phyloP scores from a whole-genome alignment of 176 grass and related monocot species.

The Aegilops speltoides region DNA sequence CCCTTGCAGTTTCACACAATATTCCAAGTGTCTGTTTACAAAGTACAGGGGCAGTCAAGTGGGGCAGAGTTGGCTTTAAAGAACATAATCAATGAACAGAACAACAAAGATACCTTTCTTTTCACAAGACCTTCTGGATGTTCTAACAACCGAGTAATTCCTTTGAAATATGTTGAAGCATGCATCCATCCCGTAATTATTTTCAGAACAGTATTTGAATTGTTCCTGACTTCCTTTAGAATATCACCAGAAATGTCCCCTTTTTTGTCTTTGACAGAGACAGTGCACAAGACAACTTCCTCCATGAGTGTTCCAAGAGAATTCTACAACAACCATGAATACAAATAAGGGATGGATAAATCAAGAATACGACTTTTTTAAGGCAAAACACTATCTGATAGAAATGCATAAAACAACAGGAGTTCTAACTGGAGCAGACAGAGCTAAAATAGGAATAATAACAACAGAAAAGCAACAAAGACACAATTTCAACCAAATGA shows the following conservation, averaged over 20 bases:
- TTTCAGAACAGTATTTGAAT: slow-evolving; percentile 56
- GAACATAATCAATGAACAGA: slow-evolving; percentile 30
- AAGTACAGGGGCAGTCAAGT: slow-evolving; percentile 25
- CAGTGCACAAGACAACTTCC: slow-evolving; percentile 70
- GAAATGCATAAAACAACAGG: not conserved
- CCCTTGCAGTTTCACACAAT: slow-evolving; percentile 71
- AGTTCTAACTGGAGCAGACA: not conserved
- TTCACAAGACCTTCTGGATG: slow-evolving; percentile 71
- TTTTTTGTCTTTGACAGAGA: slow-evolving; percentile 54
- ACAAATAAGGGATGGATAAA: slow-evolving; percentile 21
- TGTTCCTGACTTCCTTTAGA: slow-evolving; percentile 52
- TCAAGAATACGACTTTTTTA: not conserved
- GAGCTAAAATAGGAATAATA: not conserved
- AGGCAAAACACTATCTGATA: not conserved
- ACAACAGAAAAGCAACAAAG: slow-evolving; percentile 7
- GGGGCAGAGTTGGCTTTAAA: not conserved
- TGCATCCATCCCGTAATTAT: slow-evolving; percentile 67
- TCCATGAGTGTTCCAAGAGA: slow-evolving; percentile 76
- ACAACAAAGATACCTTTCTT: slow-evolving; percentile 63
- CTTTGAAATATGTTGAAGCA: slow-evolving; percentile 72
- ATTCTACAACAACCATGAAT: slow-evolving; percentile 42
- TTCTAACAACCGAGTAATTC: slow-evolving; percentile 68
- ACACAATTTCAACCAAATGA: not conserved
- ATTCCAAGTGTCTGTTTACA: slow-evolving; percentile 66
- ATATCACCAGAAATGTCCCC: slow-evolving; percentile 31